phyloP scores from a whole-genome alignment of 306 rosid species.

The Vachellia pachyceras region DNA sequence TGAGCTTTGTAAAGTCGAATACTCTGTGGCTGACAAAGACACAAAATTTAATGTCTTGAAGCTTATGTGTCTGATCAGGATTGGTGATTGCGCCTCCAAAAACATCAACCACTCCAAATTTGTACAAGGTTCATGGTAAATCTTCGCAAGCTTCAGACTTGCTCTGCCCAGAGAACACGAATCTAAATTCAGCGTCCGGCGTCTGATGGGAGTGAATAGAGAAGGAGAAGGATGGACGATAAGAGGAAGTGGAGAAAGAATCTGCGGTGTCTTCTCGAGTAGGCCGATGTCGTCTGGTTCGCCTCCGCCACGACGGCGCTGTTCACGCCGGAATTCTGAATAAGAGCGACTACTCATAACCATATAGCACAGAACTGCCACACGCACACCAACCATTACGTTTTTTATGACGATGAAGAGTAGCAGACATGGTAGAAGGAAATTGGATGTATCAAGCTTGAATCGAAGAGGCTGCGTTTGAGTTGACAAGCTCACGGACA shows the following conservation, averaged over 20 bases:
- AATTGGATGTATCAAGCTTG: slow-evolving; percentile 22
- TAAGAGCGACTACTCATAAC: background rate
- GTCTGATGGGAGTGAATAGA: background rate
- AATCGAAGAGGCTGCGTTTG: slow-evolving; percentile 10
- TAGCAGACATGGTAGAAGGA: slow-evolving; percentile 16
- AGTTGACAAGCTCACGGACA: slow-evolving; percentile 30
- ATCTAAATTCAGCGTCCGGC: background rate
- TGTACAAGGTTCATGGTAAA: background rate
- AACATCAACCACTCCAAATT: background rate
- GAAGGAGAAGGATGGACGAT: background rate
- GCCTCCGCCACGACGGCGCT: background rate
- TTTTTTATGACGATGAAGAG: slow-evolving; percentile 14
- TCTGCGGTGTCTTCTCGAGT: background rate
- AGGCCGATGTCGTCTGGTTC: background rate
- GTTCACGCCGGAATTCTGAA: background rate
- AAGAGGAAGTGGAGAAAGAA: background rate
- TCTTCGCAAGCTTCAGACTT: background rate
- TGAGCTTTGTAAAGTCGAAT: background rate
- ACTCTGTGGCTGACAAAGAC: background rate
- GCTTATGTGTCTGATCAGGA: background rate
- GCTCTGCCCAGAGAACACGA: background rate
- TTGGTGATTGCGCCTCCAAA: background rate
- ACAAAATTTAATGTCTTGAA: background rate
- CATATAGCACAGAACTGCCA: background rate
- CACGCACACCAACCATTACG: slow-evolving; percentile 2